Base-by-base conservation (phyloP, 2,329 filamentous ascomycete genomes). In the Chaetomium sp. region DNA sequence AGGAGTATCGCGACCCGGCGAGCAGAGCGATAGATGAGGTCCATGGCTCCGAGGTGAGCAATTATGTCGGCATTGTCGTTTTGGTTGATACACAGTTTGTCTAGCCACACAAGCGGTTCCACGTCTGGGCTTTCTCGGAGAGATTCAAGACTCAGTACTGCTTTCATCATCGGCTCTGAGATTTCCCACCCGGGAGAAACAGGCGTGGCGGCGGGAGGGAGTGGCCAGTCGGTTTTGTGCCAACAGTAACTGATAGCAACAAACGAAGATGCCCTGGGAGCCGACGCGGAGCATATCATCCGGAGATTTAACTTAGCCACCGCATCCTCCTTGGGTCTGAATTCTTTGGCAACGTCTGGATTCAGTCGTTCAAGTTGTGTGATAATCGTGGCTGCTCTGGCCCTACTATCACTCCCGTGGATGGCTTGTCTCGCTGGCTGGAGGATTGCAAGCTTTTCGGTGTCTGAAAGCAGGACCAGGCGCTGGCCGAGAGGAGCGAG, bases 201-300 rank as follows among this genome's bases (percentile, higher is more conserved):
- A 1, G 60, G 58, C 33, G 34, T 37, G 10, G 59, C 62, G 4
- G 50, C 56, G 6, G 54, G 51, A 2, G 61, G 54, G 6, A 62
- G 48, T 0, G 44, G 45, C 64, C 64, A 65, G 1, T 57, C 27
- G 3, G 47, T 11, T 46, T 62, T 61, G 50, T 65, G 63, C 64
- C 63, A 66, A 54, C 62, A 66, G 61, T 66, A 65, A 52, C 62
- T 65, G 35, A 66, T 54, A 19, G 53, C 57, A 19, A 66, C 49
- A 48, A 60, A 65, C 1, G 64, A 63, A 0, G 58, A 14, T 4
- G 54, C 8, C 1, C 33, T n/a, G 35, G 35, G 38, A 7, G 3
- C 1, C 4, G 34, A 3, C 5, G 7, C 10, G 7, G 57, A 38
- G 19, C 42, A 51, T 42, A 65, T 49, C 61, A 64, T 61, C 3